phyloP scores from a whole-genome alignment of 495 filamentous ascomycete species.

The Hyaloscypha variabilis region DNA sequence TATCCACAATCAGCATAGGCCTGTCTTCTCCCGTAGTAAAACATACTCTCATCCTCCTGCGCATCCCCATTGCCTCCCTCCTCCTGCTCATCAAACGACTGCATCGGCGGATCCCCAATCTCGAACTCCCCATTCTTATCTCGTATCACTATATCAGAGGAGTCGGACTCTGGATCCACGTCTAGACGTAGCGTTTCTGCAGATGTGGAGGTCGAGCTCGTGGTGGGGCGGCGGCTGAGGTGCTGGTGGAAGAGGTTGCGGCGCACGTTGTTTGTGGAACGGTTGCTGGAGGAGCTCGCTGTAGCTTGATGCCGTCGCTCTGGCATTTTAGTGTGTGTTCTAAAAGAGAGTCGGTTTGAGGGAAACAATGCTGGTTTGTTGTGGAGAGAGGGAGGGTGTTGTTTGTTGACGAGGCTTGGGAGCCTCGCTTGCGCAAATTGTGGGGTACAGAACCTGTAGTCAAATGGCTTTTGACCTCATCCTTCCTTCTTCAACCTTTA shows the following conservation, averaged over 20 bases:
- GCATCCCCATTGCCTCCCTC: conserved; percentile 40
- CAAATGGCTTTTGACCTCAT: neutral
- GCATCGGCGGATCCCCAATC: conserved; percentile 63
- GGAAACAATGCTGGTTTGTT: conserved; percentile 25
- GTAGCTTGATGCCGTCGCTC: conserved; percentile 23
- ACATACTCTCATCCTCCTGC: conserved; percentile 39
- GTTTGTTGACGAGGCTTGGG: conserved; percentile 14
- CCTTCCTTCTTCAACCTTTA: neutral
- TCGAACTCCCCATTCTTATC: conserved; percentile 77
- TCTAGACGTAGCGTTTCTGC: conserved; percentile 34
- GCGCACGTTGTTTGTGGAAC: conserved; percentile 40
- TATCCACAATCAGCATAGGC: conserved; percentile 24
- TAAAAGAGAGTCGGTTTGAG: neutral
- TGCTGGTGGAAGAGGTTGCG: conserved; percentile 77
- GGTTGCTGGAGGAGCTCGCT: conserved; percentile 11
- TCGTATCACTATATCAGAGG: conserved; percentile 72
- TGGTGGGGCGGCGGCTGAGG: conserved; percentile 67
- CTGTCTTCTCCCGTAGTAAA: neutral
- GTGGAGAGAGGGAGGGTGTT: neutral
- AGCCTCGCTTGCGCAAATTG: conserved; percentile 19
- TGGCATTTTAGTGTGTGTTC: conserved; percentile 23
- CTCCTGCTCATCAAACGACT: conserved; percentile 44
- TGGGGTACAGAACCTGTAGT: too few relatives aligned
- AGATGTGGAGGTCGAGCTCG: conserved; percentile 45
- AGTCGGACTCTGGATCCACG: conserved; percentile 44